phyloP scores from a whole-genome alignment of 1,284 basidiomycete genomes.

The Pascua sp. region DNA sequence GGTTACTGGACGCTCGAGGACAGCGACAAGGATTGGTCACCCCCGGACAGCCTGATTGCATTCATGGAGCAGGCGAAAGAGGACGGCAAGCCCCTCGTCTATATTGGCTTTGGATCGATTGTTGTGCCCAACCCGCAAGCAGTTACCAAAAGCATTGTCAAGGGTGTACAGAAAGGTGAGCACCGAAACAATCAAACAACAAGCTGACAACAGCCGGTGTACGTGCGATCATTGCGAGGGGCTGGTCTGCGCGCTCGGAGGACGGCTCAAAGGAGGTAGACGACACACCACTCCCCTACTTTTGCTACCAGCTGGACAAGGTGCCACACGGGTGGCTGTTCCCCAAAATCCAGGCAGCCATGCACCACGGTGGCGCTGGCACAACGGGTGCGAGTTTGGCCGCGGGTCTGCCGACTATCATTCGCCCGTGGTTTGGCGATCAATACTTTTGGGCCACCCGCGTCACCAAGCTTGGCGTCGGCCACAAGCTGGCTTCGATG shows the following conservation, averaged over 20 bases:
- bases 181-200: slow-evolving; percentile 1
- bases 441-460: slow-evolving; percentile 71
- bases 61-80: slow-evolving; percentile 60
- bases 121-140: slow-evolving; percentile 66
- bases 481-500: slow-evolving; percentile 56
- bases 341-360: slow-evolving; percentile 56
- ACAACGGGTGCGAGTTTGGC: slow-evolving; percentile 66
- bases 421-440: slow-evolving; percentile 68
- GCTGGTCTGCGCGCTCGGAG: slow-evolving; percentile 64
- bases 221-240: slow-evolving; percentile 69
- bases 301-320: slow-evolving; percentile 56
- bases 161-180: slow-evolving; percentile 63
- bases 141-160: slow-evolving; percentile 62
- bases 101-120: slow-evolving; percentile 68
- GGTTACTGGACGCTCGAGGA: slow-evolving; percentile 66
- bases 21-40: slow-evolving; percentile 59
- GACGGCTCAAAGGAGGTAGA: slow-evolving; percentile 44
- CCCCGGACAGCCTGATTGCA: slow-evolving; percentile 55
- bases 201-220: slow-evolving; percentile 54
- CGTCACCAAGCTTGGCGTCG: slow-evolving; percentile 60
- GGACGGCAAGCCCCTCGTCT: slow-evolving; percentile 66
- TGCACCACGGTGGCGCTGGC: slow-evolving; percentile 70
- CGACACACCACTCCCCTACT: slow-evolving; percentile 49
- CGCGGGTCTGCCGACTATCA: slow-evolving; percentile 70
- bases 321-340: slow-evolving; percentile 81